Evolutionary conservation across 805 yeast genomes (phyloP), one percentile per base, ranked within the genome.

Genomic region (Komagataella kurtzmanii): DNA sequence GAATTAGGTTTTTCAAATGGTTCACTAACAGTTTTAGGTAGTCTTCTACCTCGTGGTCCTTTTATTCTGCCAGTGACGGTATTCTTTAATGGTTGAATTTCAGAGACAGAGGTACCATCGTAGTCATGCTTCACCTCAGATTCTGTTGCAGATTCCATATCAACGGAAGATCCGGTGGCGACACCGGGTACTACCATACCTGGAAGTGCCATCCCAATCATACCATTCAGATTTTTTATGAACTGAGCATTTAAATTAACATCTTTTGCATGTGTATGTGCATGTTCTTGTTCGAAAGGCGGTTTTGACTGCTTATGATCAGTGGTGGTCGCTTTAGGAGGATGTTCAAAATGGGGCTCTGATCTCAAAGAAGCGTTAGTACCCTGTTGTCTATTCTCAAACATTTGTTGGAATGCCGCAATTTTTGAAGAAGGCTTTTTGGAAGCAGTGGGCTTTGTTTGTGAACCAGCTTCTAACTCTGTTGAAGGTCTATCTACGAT

Each of bases 361-460:
- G 40, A 30, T 30, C 14, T 10, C 14, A 8, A 30, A 30, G 12
- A 10, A 10, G 14, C 14, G 14, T 30, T 14, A 30, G 6, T 30
- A 30, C 5, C n/a, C 14, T 10, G 40, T 59, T 77, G 81, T 54
- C 73, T 75, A 54, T 72, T 71, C 49, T 76, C 77, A 51, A 85
- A 70, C 84, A 83, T 79, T 59, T 83, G 85, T 60, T 85, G 95
- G 63, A 85, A 85, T 0, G 89, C 89, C 1, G 90, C 89, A 54
- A 85, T 85, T 55, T 75, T 83, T 1, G 88, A 81, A 0, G 91
- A 84, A 17, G 88, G 80, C 58, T 85, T 85, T 59, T 84, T 84
- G 3, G 91, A 91, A 21, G 81, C 81, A 30, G 80, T 83, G 5
- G 88, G 77, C 1, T 71, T 69, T 44, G 60, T 65, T 40, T 57